phyloP scores from a whole-genome alignment of 306 rosid genomes.

The barrel medic (Medicago truncatula) region DNA sequence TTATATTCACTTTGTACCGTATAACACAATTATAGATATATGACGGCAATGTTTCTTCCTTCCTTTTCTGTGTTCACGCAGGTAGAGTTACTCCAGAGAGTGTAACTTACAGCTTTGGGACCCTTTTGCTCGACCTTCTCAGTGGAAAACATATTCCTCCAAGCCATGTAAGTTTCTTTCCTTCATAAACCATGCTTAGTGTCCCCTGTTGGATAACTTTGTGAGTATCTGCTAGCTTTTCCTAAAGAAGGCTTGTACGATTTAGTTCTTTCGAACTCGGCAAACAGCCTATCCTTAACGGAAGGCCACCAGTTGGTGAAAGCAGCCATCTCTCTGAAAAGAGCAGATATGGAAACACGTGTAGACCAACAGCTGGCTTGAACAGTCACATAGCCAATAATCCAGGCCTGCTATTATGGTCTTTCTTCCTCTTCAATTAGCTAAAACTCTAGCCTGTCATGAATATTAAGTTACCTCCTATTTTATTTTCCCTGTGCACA shows the following conservation, averaged over 20 bases:
- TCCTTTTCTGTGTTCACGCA: conserved; percentile 46
- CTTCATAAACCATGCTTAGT: conserved; percentile 4
- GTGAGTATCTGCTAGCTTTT: too few relatives aligned
- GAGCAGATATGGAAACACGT: too few relatives aligned
- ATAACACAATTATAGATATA: conserved; percentile 15
- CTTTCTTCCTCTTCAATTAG: conserved; percentile 17
- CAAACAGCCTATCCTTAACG: too few relatives aligned
- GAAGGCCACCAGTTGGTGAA: too few relatives aligned
- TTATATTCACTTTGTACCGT: conserved; percentile 17
- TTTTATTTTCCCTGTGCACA: neutral
- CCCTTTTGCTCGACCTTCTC: conserved; percentile 94
- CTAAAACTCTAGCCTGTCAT: conserved; percentile 20
- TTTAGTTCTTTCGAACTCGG: too few relatives aligned
- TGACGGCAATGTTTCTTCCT: conserved; percentile 21
- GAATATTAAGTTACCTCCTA: conserved; percentile 13
- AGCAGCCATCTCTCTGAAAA: too few relatives aligned
- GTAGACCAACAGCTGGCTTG: neutral
- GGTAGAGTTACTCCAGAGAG: conserved; percentile 96
- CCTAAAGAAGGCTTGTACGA: too few relatives aligned
- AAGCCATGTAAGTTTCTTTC: conserved; percentile 81
- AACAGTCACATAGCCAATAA: neutral
- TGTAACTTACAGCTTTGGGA: conserved; percentile 93
- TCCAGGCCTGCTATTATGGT: neutral
- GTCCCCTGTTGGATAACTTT: neutral
- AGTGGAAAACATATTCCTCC: conserved; percentile 99